Base-by-base conservation (phyloP, 2,329 filamentous ascomycete genomes). In the Capronia americana region DNA sequence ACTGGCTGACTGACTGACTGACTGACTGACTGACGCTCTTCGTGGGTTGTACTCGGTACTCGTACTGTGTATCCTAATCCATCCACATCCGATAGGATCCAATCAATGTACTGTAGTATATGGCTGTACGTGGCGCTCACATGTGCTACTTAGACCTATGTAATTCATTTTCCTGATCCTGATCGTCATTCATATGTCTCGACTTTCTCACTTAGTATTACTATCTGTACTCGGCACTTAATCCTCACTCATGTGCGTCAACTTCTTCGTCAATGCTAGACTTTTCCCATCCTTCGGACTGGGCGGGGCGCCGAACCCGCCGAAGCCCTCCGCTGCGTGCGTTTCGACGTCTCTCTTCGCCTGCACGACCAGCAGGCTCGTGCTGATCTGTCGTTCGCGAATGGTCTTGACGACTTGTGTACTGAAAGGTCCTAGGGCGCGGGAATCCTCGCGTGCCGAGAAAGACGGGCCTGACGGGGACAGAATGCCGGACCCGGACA, bases 351-450 rank as follows among this genome's bases (percentile, higher is more conserved):
- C 66, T n/a, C 57, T 28, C 57, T 78, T 81, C 44, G 89, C 89
- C 78, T 92, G 88, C 30, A 93, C 83, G 62, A 93, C 85, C 61
- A 93, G 79, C 28, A 93, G 79, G 76, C 90, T 92, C 0, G 88
- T 87, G 69, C 83, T 85, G n/a, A 90, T 77, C 12, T 83, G 85
- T 53, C 81, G 82, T 59, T 83, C 82, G 51, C 88, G 83, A n/a
- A 90, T 77, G 64, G 83, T 82, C 75, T 56, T 62, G 28, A 70
- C 88, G 85, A 10, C 86, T 87, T 32, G 88, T 79, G n/a, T 81
- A 78, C 10, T 89, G 88, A 38, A 91, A 73, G 28, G 86, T 86
- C 74, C 84, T 46, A 74, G 64, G 50, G 78, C 71, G 8, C 73
- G 72, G 28, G 64, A 68, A 3, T 73, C 74, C 10, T 72, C 66